These are phyloP conservation scores for Pseudopyricularia javanii DNA, from an alignment of 2,329 filamentous ascomycete species.

Conservation along the genomic window DNA sequence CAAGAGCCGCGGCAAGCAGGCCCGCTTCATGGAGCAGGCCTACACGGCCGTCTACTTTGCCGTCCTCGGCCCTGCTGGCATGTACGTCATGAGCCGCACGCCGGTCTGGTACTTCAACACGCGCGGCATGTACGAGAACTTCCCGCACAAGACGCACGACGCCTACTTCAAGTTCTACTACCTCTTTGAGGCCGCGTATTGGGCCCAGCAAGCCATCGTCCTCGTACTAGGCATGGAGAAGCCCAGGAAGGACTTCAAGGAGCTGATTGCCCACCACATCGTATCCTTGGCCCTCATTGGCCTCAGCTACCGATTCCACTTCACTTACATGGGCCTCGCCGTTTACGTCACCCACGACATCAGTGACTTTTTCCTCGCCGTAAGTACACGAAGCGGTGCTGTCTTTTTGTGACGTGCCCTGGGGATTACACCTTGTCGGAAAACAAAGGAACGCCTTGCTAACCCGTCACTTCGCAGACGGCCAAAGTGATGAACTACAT, in stretches of 20 bases:
- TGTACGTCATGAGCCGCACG: slow-evolving; percentile 86
- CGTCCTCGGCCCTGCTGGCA: slow-evolving; percentile 67
- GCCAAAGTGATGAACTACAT: slow-evolving; percentile 90
- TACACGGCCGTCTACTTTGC: slow-evolving; percentile 90
- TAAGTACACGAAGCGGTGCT: slow-evolving; percentile 29
- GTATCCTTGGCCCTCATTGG: slow-evolving; percentile 76
- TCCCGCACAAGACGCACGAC: slow-evolving; percentile 73
- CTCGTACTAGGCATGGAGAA: slow-evolving; percentile 80
- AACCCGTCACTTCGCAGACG: slow-evolving; percentile 37
- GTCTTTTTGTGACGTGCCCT: background rate
- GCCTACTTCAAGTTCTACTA: slow-evolving; percentile 90
- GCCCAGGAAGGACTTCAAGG: slow-evolving; percentile 88
- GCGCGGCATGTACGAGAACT: slow-evolving; percentile 75
- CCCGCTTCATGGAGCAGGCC: slow-evolving; percentile 89
- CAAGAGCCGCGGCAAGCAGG: slow-evolving; percentile 62
- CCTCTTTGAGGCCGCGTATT: slow-evolving; percentile 86
- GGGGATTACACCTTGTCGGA: too few relatives aligned
- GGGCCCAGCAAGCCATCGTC: slow-evolving; percentile 88
- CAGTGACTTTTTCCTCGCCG: slow-evolving; percentile 88
- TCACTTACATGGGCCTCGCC: slow-evolving; percentile 85
- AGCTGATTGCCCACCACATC: slow-evolving; percentile 83
- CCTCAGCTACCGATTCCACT: slow-evolving; percentile 89
- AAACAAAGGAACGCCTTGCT: slow-evolving; percentile 5
- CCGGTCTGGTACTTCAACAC: slow-evolving; percentile 96
- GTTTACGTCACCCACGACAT: slow-evolving; percentile 95